Evolutionary conservation across 78 protist species (phyloP).

Genomic region (Guillardia theta): DNA sequence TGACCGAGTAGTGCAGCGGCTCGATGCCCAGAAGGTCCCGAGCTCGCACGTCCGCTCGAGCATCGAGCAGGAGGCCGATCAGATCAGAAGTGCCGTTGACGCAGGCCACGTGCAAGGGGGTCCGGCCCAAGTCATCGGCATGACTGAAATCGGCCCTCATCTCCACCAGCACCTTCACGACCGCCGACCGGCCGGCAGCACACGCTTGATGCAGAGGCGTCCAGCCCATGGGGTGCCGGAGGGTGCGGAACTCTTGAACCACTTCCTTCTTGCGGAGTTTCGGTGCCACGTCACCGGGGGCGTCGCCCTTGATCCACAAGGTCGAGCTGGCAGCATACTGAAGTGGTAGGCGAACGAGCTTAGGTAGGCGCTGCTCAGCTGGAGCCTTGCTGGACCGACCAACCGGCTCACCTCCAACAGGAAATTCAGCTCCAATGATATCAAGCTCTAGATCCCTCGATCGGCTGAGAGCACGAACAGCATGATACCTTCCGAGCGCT

Average conservation of each 20-base stretch:
- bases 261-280: not conserved
- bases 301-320: not conserved
- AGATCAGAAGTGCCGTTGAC: constrained; percentile 3
- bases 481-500: not conserved
- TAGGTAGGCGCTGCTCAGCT: not conserved
- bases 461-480: not conserved
- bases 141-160: not conserved
- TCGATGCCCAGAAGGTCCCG: not conserved
- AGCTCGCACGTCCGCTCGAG: not conserved
- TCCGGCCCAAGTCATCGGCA: not conserved
- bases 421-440: not conserved
- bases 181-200: not conserved
- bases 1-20: constrained; percentile 27
- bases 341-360: not conserved
- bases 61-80: not conserved
- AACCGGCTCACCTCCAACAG: not conserved
- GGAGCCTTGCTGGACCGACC: not conserved
- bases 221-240: not conserved
- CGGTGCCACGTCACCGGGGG: too few relatives aligned
- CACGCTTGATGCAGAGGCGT: not conserved
- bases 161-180: not conserved
- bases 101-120: not conserved
- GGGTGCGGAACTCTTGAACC: not conserved
- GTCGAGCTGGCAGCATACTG: not conserved
- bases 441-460: not conserved